phyloP scores from a whole-genome alignment of 495 filamentous ascomycete genomes.

The Margaritispora aquatica region DNA sequence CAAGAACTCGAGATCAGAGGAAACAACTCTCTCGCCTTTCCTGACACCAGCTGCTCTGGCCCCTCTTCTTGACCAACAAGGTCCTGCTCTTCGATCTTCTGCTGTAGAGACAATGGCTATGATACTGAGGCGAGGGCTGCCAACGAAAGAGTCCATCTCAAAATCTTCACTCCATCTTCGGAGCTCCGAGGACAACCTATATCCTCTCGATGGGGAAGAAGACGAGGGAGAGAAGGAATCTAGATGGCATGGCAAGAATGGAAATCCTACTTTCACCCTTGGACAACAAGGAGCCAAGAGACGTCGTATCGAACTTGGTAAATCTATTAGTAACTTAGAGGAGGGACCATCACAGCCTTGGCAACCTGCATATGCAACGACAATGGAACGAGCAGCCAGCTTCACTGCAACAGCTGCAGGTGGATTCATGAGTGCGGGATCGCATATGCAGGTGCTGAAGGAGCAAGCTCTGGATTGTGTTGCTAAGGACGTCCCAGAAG shows the following conservation, averaged over 20 bases:
- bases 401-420: slow-evolving; percentile 23
- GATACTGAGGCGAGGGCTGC: slow-evolving; percentile 54
- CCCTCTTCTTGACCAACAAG: slow-evolving; percentile 46
- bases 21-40: slow-evolving; percentile 59
- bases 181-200: slow-evolving; percentile 55
- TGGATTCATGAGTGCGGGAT: slow-evolving; percentile 26
- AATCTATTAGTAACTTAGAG: slow-evolving; percentile 25
- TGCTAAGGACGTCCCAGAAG: not conserved
- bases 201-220: slow-evolving; percentile 49
- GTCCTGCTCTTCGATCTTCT: slow-evolving; percentile 48
- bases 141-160: slow-evolving; percentile 41
- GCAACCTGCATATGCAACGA: slow-evolving; percentile 24
- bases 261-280: slow-evolving; percentile 29
- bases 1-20: slow-evolving; percentile 55
- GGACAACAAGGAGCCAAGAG: slow-evolving; percentile 28
- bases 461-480: slow-evolving; percentile 17
- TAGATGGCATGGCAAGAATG: slow-evolving; percentile 15
- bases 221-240: slow-evolving; percentile 29
- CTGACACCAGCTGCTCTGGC: slow-evolving; percentile 43
- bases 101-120: slow-evolving; percentile 54
- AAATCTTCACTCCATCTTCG: slow-evolving; percentile 33
- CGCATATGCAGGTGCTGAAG: slow-evolving; percentile 19
- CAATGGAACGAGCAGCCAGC: slow-evolving; percentile 17
- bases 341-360: slow-evolving; percentile 8
- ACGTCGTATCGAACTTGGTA: slow-evolving; percentile 24